Conservation (phyloP, 768 basidiomycete genomes). For the Grammothele lineata region DNA sequence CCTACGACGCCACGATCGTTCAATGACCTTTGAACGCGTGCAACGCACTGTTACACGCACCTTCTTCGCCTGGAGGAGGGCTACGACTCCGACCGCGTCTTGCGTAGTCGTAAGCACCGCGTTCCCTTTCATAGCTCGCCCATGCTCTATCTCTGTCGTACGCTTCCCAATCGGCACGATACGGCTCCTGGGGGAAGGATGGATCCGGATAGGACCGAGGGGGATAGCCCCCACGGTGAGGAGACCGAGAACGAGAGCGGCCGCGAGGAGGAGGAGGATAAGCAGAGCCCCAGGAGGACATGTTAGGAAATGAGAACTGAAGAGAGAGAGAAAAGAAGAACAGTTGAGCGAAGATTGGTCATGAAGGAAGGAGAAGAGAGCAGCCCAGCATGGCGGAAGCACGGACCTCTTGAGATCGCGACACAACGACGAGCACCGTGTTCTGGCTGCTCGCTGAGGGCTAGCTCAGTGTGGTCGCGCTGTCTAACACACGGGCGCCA, state of each 20-base stretch:
- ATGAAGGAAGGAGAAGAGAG: slow-evolving; percentile 68
- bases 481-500: slow-evolving; percentile 34
- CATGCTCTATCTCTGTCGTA: slow-evolving; percentile 72
- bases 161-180: slow-evolving; percentile 63
- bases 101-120: slow-evolving; percentile 60
- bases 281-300: slow-evolving; percentile 72
- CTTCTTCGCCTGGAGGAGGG: slow-evolving; percentile 69
- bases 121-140: slow-evolving; percentile 65
- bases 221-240: slow-evolving; percentile 47
- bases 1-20: slow-evolving; percentile 26
- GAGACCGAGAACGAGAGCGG: slow-evolving; percentile 83
- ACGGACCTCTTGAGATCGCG: slow-evolving; percentile 81
- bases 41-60: slow-evolving; percentile 31
- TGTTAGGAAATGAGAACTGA: slow-evolving; percentile 50
- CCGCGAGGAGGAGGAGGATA: slow-evolving; percentile 56
- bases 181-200: slow-evolving; percentile 50
- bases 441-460: slow-evolving; percentile 35
- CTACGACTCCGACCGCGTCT: slow-evolving; percentile 77
- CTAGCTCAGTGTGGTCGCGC: slow-evolving; percentile 56
- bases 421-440: slow-evolving; percentile 34
- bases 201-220: slow-evolving; percentile 51
- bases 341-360: slow-evolving; percentile 50
- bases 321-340: slow-evolving; percentile 51
- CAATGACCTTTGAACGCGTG: not conserved
- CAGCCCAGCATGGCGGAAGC: slow-evolving; percentile 85